Conservation (phyloP, 1,139 yeast genomes). For the Pichia sp. region DNA sequence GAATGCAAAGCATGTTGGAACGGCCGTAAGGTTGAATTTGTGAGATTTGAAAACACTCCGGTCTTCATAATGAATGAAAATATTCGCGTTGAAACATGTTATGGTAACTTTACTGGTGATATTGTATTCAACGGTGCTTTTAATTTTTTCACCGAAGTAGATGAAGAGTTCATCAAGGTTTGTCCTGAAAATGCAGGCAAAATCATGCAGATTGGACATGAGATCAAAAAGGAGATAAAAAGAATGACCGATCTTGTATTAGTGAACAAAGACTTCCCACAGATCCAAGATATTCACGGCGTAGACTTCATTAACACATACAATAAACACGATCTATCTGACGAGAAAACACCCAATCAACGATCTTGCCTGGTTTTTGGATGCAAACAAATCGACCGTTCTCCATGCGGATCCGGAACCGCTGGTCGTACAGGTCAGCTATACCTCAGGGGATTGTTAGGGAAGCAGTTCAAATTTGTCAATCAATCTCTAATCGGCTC, state of each 20-base stretch:
- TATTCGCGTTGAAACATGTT: constrained; percentile 12
- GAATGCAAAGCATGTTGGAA: constrained; percentile 18
- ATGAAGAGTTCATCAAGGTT: constrained; percentile 8
- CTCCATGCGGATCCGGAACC: constrained; percentile 24
- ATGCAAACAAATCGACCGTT: constrained; percentile 20
- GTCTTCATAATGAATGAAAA: constrained; percentile 16
- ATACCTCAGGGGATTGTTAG: constrained; percentile 12
- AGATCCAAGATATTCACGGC: constrained; percentile 17
- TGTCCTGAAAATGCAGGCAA: constrained; percentile 14
- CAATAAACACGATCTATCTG: constrained; percentile 5
- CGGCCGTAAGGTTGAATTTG: constrained; percentile 18
- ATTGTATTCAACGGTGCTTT: constrained; percentile 23
- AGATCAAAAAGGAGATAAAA: constrained; percentile 12
- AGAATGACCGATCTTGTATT: constrained; percentile 10
- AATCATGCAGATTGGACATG: constrained; percentile 16
- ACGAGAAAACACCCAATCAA: constrained; percentile 12
- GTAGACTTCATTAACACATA: constrained; percentile 13
- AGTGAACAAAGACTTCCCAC: constrained; percentile 19
- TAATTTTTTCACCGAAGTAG: constrained; percentile 17
- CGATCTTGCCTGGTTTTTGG: constrained; percentile 19
- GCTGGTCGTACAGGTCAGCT: constrained; percentile 21
- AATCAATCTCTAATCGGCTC: constrained; percentile 23
- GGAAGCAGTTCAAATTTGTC: constrained; percentile 7
- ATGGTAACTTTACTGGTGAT: constrained; percentile 20
- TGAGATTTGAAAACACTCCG: constrained; percentile 20